These are phyloP conservation scores for Berberis vulgaris DNA, from an alignment of 164 flowering plant genomes.

Conservation along the genomic window DNA sequence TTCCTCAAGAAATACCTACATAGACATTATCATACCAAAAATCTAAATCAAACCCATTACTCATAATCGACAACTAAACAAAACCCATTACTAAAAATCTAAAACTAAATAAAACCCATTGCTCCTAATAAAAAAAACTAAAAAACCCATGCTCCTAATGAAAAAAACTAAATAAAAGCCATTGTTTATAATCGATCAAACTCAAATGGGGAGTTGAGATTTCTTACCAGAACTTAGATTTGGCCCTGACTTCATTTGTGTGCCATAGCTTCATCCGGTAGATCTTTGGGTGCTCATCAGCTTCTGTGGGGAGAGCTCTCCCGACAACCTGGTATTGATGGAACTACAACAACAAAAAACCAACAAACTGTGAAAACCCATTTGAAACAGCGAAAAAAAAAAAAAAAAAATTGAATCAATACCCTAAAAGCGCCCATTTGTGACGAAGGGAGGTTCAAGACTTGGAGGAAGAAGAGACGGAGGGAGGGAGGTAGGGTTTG, in stretches of 20 bases:
- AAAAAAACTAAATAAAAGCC: neutral
- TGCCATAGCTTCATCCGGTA: slow-evolving; percentile 11
- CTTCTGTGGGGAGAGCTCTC: slow-evolving; percentile 8
- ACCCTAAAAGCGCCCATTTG: neutral
- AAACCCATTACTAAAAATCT: neutral
- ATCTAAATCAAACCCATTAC: neutral
- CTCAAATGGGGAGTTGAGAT: neutral
- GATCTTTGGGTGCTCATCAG: slow-evolving; percentile 10
- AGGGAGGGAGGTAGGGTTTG: neutral
- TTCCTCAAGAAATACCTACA: slow-evolving; percentile 10
- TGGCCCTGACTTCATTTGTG: slow-evolving; percentile 9
- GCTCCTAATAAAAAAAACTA: neutral
- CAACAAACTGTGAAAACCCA: neutral
- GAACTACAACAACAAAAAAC: slow-evolving; percentile 2
- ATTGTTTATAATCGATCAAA: neutral
- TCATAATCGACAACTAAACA: neutral
- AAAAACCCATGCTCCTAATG: neutral
- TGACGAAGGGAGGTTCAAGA: neutral
- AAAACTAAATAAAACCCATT: neutral
- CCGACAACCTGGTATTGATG: slow-evolving; percentile 12
- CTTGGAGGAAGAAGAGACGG: neutral
- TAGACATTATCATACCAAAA: neutral
- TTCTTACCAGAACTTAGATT: slow-evolving; percentile 10
- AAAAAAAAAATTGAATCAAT: neutral
- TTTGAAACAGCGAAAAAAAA: neutral